Evolutionary conservation across 441 rosid species (phyloP), one percentile per base, ranked within the genome.

Genomic region (Adansonia rubrostipa): DNA sequence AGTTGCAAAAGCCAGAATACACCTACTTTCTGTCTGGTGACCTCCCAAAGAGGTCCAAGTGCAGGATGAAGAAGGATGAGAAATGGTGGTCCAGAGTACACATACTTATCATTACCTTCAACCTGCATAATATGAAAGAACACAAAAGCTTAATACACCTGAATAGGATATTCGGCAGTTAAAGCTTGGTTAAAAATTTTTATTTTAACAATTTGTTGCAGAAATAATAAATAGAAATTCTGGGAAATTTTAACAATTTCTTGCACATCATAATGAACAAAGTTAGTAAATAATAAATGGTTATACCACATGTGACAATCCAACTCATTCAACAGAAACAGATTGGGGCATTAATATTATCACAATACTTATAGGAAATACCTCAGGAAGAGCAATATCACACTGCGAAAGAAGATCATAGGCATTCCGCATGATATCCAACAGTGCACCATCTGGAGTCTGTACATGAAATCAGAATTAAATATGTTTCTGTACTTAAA

Each of bases 31-130:
- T 92, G 96, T 84, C 92, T 85, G 60, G 89, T 83, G 66, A 96
- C 91, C 83, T 96, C 95, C 98, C 99, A 96, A 86, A 93, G 92
- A 74, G 97, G 97, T 76, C 98, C 99, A 1, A 93, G 95, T 73
- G 94, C 97, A 48, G 98, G 98, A 86, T 93, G 99, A 75, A 96
- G 84, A 88, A 92, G 87, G 80, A 96, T 92, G 72, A 93, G 92
- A 89, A 88, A 93, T 33, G 97, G 97, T 33, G 98, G 98, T 78
- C 92, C 92, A 64, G 88, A 85, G 73, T 88, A 78, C 53, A 89
- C 81, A 78, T 93, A 96, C 19, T 78, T 86, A 68, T 89, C 92
- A 72, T 96, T 92, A 78, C 87, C 78, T 83, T 87, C 91, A 80
- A 92, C 77, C 98, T 93, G 77, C 67, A 77, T 77, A 74, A 84